phyloP scores from a whole-genome alignment of 192 early-diverging fungal species.

The Coemansia sp. region DNA sequence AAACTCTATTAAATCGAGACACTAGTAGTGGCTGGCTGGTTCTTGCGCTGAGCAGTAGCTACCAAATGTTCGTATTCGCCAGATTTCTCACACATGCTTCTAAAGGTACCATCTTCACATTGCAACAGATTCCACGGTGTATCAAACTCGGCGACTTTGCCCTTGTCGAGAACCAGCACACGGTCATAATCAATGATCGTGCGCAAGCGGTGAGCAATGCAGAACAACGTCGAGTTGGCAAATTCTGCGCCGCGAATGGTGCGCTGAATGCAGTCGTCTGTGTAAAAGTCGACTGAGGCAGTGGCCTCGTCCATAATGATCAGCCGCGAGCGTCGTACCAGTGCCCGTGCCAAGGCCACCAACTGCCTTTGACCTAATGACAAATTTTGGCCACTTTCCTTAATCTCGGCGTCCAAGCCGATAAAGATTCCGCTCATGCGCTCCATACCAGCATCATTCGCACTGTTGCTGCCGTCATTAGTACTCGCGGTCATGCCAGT shows the following conservation, averaged over 20 bases:
- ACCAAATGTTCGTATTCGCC: no score
- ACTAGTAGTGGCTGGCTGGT: no score
- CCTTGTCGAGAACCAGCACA: conserved; percentile 77
- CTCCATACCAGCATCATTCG: conserved; percentile 42
- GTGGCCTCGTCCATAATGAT: conserved; percentile 88
- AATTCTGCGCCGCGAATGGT: conserved; percentile 78
- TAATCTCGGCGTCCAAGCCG: conserved; percentile 57
- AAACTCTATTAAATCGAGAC: no score
- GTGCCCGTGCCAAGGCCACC: conserved; percentile 70
- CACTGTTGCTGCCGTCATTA: not conserved
- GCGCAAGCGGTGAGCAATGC: conserved; percentile 85
- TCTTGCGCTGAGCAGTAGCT: no score
- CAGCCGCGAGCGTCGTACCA: conserved; percentile 63
- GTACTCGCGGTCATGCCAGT: no score
- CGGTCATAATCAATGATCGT: conserved; percentile 86
- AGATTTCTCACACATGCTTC: no score
- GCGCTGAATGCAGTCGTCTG: conserved; percentile 79
- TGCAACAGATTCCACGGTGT: conserved; percentile 47
- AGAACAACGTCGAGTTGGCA: conserved; percentile 69
- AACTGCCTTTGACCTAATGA: conserved; percentile 75
- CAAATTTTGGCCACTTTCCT: conserved; percentile 67
- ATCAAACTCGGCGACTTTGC: conserved; percentile 78
- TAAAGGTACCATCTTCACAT: no score
- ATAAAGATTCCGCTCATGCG: not conserved
- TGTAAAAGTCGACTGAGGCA: conserved; percentile 79